These are phyloP conservation scores for Aquilaria yunnanensis DNA, from an alignment of 345 rosid species.

Conservation along the genomic window DNA sequence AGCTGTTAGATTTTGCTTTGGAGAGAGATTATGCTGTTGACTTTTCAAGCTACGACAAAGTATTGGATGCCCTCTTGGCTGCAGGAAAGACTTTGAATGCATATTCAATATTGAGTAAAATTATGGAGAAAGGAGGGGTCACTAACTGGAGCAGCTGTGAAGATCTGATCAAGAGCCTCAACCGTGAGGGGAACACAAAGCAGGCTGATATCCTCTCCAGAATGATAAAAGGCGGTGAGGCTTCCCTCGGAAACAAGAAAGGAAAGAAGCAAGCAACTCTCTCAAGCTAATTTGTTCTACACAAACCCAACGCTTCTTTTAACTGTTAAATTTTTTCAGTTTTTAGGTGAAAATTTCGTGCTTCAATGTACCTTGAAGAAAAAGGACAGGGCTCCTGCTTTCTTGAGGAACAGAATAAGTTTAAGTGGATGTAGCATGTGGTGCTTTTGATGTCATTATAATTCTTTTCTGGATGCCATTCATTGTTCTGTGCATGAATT, in stretches of 20 bases:
- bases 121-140: conserved; percentile 66
- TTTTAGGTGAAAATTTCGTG: no score
- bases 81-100: conserved; percentile 90
- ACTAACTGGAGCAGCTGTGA: conserved; percentile 64
- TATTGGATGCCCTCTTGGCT: conserved; percentile 71
- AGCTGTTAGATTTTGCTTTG: conserved; percentile 64
- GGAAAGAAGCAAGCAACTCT: conserved; percentile 29
- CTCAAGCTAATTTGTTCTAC: conserved; percentile 9
- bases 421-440: no score
- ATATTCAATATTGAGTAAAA: conserved; percentile 73
- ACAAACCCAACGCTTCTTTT: no score
- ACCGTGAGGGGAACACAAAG: conserved; percentile 73
- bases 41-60: conserved; percentile 68
- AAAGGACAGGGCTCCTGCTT: no score
- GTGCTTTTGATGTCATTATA: no score
- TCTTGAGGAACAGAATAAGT: no score
- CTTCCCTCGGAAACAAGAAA: conserved; percentile 24
- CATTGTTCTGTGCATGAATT: no score
- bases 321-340: no score
- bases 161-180: conserved; percentile 69
- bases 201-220: conserved; percentile 90
- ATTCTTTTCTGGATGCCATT: no score
- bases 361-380: no score
- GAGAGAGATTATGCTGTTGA: conserved; percentile 60
- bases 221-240: conserved; percentile 46